Base-by-base conservation (phyloP, 805 yeast genomes). In the Candida suzukii region DNA sequence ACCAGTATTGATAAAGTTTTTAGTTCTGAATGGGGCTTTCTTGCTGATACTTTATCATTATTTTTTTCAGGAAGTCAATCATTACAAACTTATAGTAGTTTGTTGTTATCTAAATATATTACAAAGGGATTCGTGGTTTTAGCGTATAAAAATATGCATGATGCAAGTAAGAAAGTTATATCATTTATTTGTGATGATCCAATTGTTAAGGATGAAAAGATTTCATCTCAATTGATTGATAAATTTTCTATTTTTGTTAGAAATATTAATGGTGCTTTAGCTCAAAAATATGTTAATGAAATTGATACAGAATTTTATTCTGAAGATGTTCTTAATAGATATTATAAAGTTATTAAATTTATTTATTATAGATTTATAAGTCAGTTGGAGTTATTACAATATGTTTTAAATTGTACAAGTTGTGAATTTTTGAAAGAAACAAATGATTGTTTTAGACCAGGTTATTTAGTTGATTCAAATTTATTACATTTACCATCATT, bases 61-160 rank as follows among this genome's bases (percentile, higher is more conserved):
- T 70, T 56, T 38, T 66, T 72, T 41, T 73, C 70, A 46, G 68
- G 74, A 5, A 67, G 66, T 41, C 73, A 70, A 42, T 66, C 77
- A 0, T 57, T 72, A 9, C 53, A 50, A 7, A 61, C 69, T 1
- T 42, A 70, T 21, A 48, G 64, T 17, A 57, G 47, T 27, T 18
- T 57, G 14, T 30, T 45, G 8, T 28, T 49, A 24, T 45, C 56
- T 25, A 58, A 59, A 33, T 47, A 31, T 17, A 19, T 22, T 8
- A 3, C 35, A 3, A 31, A 31, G 22, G 19, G 22, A 9, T 9
- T 31, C 14, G 18, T 31, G 7, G 22, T 14, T 4, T 31, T 31
- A 12, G 35, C 19, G 4, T 7, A 31, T 9, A 31, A 31, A 17
- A 22, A 31, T 18, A 10, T 31, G 24, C 8, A 12, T 4, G 18